phyloP scores from a whole-genome alignment of 768 basidiomycete species.

The Phylloporus scabripes region DNA sequence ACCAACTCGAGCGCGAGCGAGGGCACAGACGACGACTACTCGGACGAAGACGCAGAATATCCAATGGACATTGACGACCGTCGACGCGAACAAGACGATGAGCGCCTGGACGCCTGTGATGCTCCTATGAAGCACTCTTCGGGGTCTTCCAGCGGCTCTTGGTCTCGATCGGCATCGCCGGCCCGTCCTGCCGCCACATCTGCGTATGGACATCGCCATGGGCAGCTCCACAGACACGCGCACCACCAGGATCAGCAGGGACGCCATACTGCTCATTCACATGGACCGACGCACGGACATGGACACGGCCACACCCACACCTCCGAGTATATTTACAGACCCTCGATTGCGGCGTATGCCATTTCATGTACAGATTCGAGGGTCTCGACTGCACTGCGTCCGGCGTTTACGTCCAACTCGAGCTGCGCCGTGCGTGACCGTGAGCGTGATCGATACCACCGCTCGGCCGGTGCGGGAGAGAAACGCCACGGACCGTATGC shows the following conservation, averaged over 20 bases:
- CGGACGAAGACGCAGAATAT: slow-evolving; percentile 19
- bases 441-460: slow-evolving; percentile 14
- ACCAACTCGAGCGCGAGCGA: slow-evolving; percentile 28
- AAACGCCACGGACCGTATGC: slow-evolving; percentile 8
- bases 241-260: slow-evolving; percentile 17
- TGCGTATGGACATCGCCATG: not conserved
- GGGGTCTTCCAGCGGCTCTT: slow-evolving; percentile 18
- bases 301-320: not conserved
- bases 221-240: slow-evolving; percentile 12
- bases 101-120: not conserved
- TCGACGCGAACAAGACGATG: not conserved
- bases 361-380: slow-evolving; percentile 29
- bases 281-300: not conserved
- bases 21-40: slow-evolving; percentile 11
- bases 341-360: slow-evolving; percentile 29
- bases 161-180: slow-evolving; percentile 27
- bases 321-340: slow-evolving; percentile 24
- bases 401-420: slow-evolving; percentile 27
- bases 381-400: slow-evolving; percentile 32
- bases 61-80: slow-evolving; percentile 21
- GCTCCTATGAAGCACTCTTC: not conserved
- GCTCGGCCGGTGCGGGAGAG: slow-evolving; percentile 10
- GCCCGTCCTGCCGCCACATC: slow-evolving; percentile 7
- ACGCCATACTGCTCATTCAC: slow-evolving; percentile 3
- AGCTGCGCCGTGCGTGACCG: slow-evolving; percentile 16